A percentile compares a stretch with the other conserved stretches of the same genome.
These are phyloP conservation scores for Pharnaceum exiguum DNA, from an alignment of 148 eudicot genomes.

Conservation along the genomic window DNA sequence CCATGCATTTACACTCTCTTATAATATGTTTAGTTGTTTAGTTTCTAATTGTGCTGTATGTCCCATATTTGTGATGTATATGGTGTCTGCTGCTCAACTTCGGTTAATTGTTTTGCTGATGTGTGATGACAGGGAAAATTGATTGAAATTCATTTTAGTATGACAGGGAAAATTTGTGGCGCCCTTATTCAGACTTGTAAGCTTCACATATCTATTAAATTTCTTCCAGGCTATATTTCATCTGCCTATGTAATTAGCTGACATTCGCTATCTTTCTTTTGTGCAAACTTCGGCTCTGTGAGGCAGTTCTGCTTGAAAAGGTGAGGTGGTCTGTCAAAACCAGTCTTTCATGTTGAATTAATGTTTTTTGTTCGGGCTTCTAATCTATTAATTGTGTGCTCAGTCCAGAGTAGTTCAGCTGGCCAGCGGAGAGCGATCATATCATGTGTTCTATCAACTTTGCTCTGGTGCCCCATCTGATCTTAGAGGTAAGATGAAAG, in stretches of 20 bases:
- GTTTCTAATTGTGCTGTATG: no score
- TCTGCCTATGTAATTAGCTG: slow-evolving; percentile 5
- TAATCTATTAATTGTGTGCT: slow-evolving; percentile 22
- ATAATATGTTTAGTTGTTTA: no score
- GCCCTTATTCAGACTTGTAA: slow-evolving; percentile 91
- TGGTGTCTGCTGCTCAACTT: no score
- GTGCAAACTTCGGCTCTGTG: slow-evolving; percentile 18
- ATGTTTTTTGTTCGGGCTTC: neutral
- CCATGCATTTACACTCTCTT: neutral
- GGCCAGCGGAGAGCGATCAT: slow-evolving; percentile 78
- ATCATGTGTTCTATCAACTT: slow-evolving; percentile 92
- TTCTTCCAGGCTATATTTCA: neutral
- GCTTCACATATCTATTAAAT: slow-evolving; percentile 15
- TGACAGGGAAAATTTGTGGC: slow-evolving; percentile 72
- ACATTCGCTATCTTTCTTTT: slow-evolving; percentile 15
- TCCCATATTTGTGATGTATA: no score
- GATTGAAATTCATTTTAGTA: slow-evolving; percentile 79
- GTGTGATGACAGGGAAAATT: slow-evolving; percentile 85
- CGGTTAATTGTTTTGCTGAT: neutral
- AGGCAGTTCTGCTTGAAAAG: slow-evolving; percentile 89
- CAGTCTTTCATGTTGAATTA: neutral
- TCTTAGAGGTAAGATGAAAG: slow-evolving; percentile 75
- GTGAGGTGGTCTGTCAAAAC: slow-evolving; percentile 26
- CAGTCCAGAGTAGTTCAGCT: slow-evolving; percentile 98
- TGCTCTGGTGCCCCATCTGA: slow-evolving; percentile 87